Conservation (phyloP, 257 asterid species). For the Nicotiana noctiflora region DNA sequence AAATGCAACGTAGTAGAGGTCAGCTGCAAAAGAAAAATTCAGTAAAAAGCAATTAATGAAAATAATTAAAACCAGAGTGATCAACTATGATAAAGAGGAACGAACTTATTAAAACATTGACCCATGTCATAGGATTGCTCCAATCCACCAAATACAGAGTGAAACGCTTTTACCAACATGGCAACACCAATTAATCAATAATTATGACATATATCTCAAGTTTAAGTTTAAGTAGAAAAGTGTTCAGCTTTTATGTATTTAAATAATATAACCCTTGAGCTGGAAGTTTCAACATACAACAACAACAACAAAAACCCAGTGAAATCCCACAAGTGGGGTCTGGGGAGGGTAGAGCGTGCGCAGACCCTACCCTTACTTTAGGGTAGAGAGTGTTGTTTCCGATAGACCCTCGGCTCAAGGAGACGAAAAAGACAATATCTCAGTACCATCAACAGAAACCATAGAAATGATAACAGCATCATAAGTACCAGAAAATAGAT, state of each 20-base stretch:
- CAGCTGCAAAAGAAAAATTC: conserved; percentile 45
- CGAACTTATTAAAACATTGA: not conserved
- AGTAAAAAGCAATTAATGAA: not conserved
- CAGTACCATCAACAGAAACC: no score
- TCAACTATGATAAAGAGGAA: not conserved
- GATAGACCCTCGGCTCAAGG: no score
- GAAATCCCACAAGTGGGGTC: no score
- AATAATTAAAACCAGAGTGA: not conserved
- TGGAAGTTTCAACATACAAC: not conserved
- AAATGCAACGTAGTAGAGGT: conserved; percentile 88
- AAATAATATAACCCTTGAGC: not conserved
- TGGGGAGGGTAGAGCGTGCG: no score
- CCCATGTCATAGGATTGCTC: not conserved
- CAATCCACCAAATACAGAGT: not conserved
- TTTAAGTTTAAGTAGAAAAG: not conserved
- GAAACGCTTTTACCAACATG: not conserved
- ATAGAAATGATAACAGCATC: no score
- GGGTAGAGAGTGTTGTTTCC: no score
- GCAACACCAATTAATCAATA: not conserved
- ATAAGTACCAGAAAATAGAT: no score
- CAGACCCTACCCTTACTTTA: no score
- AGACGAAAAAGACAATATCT: no score
- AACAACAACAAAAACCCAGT: no score
- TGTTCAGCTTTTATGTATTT: not conserved
- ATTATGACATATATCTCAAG: not conserved